A percentile compares a stretch with the other conserved stretches of the same genome.
Evolutionary conservation across 2,329 filamentous ascomycete genomes (phyloP).

Genomic region (Diaporthe citri): DNA sequence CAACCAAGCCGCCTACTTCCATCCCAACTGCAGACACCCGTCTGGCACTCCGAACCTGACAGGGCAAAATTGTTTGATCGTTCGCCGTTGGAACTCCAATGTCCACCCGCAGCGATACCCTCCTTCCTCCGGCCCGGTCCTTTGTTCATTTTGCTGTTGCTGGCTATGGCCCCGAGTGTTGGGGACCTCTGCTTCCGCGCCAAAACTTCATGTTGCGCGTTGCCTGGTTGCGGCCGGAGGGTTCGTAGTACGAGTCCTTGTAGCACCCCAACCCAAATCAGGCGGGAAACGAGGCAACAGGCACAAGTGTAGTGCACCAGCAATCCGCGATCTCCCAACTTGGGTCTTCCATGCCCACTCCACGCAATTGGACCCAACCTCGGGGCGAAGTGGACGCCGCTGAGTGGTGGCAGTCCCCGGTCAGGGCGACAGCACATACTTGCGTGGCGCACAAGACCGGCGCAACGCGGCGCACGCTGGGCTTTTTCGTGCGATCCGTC

Average conservation of each 20-base stretch:
- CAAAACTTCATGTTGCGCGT: not conserved
- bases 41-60: not conserved
- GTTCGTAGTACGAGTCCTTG: not conserved
- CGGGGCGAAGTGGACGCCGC: not conserved
- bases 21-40: not conserved
- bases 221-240: not conserved
- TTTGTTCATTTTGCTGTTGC: not conserved
- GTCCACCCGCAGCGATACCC: not conserved
- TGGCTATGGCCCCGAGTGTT: not conserved
- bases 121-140: not conserved
- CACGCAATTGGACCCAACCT: not conserved
- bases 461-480: not conserved
- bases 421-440: not conserved
- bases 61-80: not conserved
- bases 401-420: not conserved
- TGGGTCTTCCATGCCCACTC: not conserved
- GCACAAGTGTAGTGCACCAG: not conserved
- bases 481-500: constrained; percentile 15
- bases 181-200: not conserved
- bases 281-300: not conserved
- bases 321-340: not conserved
- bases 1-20: not conserved
- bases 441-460: constrained; percentile 9
- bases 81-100: not conserved
- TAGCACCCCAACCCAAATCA: not conserved